Evolutionary conservation across 2,329 filamentous ascomycete genomes (phyloP).

Genomic region (Scedosporium minutisporum): DNA sequence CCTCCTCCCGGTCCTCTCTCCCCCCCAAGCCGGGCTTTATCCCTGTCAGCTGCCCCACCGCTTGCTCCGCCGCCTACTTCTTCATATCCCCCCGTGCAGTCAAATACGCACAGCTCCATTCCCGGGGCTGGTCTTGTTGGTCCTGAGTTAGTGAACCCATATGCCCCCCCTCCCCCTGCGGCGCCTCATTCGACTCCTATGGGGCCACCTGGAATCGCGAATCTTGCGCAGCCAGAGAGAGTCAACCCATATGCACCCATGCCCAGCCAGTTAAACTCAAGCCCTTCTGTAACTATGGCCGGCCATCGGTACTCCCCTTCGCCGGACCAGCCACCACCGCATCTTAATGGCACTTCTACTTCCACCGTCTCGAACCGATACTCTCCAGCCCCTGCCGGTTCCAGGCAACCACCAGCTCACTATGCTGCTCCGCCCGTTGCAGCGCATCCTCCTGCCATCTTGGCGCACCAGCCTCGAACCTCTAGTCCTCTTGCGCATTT

Average conservation of each 20-base stretch:
- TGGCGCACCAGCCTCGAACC: constrained; percentile 53
- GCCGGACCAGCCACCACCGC: constrained; percentile 27
- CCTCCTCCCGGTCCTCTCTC: constrained; percentile 12
- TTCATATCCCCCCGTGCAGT: not conserved
- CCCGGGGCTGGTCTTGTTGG: constrained; percentile 35
- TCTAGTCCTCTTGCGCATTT: constrained; percentile 59
- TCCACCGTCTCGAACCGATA: constrained; percentile 40
- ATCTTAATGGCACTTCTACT: constrained; percentile 28
- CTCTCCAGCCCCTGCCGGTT: constrained; percentile 33
- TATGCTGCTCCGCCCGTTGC: constrained; percentile 19
- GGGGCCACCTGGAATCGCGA: constrained; percentile 18
- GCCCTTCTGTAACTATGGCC: constrained; percentile 22
- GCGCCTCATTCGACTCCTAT: constrained; percentile 11
- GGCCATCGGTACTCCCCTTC: constrained; percentile 54
- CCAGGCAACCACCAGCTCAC: constrained; percentile 34
- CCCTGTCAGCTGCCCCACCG: constrained; percentile 5
- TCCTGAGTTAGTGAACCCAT: constrained; percentile 42
- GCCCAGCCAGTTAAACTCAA: constrained; percentile 23
- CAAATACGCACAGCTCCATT: not conserved
- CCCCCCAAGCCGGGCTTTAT: constrained; percentile 10
- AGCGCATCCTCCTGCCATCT: constrained; percentile 31
- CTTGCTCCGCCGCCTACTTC: constrained; percentile 8
- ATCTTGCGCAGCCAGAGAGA: constrained; percentile 44
- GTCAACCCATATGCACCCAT: constrained; percentile 44
- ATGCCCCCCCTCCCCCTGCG: constrained; percentile 19